Conservation (phyloP, 192 early-diverging fungal species). For the Podila verticillata region DNA sequence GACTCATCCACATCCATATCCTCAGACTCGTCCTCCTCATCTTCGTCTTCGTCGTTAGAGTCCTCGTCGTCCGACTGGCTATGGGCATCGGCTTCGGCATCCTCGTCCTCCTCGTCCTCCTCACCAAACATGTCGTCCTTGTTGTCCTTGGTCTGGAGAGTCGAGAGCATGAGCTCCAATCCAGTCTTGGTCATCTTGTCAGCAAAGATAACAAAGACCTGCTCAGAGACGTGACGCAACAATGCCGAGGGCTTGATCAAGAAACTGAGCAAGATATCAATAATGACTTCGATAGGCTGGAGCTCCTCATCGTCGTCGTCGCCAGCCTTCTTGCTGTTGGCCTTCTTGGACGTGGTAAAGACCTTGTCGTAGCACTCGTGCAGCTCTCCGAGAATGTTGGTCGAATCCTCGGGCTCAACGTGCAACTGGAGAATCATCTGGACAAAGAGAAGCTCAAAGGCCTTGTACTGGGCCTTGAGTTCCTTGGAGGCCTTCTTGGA, state of each 20-base stretch:
- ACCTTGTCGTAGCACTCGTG: slow-evolving; percentile 78
- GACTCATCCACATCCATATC: slow-evolving; percentile 63
- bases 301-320: slow-evolving; percentile 69
- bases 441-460: slow-evolving; percentile 79
- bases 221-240: slow-evolving; percentile 78
- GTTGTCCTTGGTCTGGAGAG: slow-evolving; percentile 46
- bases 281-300: slow-evolving; percentile 90
- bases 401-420: slow-evolving; percentile 70
- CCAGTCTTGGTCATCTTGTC: slow-evolving; percentile 77
- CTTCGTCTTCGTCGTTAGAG: slow-evolving; percentile 57
- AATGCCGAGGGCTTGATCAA: slow-evolving; percentile 84
- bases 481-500: slow-evolving; percentile 45
- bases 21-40: slow-evolving; percentile 56
- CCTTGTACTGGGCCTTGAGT: slow-evolving; percentile 64
- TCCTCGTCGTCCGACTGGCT: slow-evolving; percentile 53
- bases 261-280: slow-evolving; percentile 91
- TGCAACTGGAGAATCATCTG: slow-evolving; percentile 73
- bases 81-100: slow-evolving; percentile 59
- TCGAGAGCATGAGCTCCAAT: slow-evolving; percentile 67
- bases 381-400: slow-evolving; percentile 74
- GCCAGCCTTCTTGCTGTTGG: slow-evolving; percentile 58
- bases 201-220: slow-evolving; percentile 88
- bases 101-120: slow-evolving; percentile 62
- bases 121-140: slow-evolving; percentile 64
- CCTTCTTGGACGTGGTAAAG: slow-evolving; percentile 56